Percentiles rank a stretch among this genome's conserved stretches.
Conservation (phyloP, 2,329 filamentous ascomycete species). For the Venturia oleaginea region DNA sequence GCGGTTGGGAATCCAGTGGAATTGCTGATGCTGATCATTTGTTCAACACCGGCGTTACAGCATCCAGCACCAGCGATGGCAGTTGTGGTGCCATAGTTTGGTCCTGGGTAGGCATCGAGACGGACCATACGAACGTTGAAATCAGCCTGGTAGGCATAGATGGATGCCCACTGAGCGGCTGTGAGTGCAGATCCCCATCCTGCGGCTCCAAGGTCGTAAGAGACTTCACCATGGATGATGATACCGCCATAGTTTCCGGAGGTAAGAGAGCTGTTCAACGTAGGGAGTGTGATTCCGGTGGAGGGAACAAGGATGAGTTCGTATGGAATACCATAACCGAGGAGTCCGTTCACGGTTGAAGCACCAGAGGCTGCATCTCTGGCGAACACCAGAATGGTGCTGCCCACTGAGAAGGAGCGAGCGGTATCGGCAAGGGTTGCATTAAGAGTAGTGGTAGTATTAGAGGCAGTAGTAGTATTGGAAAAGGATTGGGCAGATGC, state of each 20-base stretch:
- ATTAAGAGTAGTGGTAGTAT: not conserved
- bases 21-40: conserved; percentile 42
- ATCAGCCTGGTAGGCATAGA: conserved; percentile 44
- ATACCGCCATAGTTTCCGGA: conserved; percentile 47
- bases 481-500: not conserved
- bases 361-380: conserved; percentile 35
- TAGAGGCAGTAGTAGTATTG: not conserved
- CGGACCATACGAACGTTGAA: conserved; percentile 50
- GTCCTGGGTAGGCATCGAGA: conserved; percentile 42
- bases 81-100: conserved; percentile 31
- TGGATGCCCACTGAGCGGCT: conserved; percentile 40
- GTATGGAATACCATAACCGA: conserved; percentile 48
- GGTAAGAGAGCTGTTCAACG: conserved; percentile 31
- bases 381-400: conserved; percentile 43
- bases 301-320: conserved; percentile 41
- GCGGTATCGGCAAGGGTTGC: not conserved
- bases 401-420: not conserved
- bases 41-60: conserved; percentile 40
- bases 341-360: conserved; percentile 41
- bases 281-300: conserved; percentile 37
- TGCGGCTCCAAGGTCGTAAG: conserved; percentile 36
- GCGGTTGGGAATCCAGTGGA: conserved; percentile 42
- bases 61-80: conserved; percentile 33
- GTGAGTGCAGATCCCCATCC: conserved; percentile 36
- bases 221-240: conserved; percentile 39